Evolutionary conservation across 352 stramenopile genomes (phyloP), one percentile per base, ranked within the genome.

Genomic region (Phytophthora sojae): DNA sequence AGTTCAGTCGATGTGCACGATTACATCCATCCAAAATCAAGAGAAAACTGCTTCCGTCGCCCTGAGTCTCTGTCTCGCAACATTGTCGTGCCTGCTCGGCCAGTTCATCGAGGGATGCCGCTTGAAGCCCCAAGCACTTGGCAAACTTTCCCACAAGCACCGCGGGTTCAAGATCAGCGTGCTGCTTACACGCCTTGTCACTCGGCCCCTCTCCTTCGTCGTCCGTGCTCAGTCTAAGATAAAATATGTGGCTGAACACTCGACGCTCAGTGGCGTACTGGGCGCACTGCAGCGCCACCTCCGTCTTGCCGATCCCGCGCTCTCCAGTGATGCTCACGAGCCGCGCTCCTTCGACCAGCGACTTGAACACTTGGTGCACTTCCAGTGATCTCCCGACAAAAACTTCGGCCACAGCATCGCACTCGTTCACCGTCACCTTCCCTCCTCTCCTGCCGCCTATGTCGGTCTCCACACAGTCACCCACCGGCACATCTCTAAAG

Each of bases 11-110:
- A 11, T 83, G 83, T 1, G 61, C 53, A 23, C 81, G 73, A 53
- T 93, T 91, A 61, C 85, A 96, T 5, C 89, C 89, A 44, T 96
- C 89, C 11, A 96, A 55, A 21, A 96, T 82, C 21, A 96, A 75
- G 32, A 95, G 54, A 37, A 88, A 93, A 17, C 64, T 83, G 37
- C 75, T 82, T 30, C 66, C 60, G 30, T 82, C 77, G 3, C 70
- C 69, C 8, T 75, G 56, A 2, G 55, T 57, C 44, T 75, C 66
- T 6, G 32, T 57, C 15, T 71, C 56, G 19, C 75, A 90, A 35
- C 75, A 73, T 26, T 84, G 67, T 2, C 88, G 84, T 29, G 91
- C 80, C 49, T 69, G 66, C 21, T 92, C 83, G 30, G 82, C 83
- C 15, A 93, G 69, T 21, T 86, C 75, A 30, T 88, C 78, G 0